These are phyloP conservation scores for Thymus mandschuricus DNA, from an alignment of 257 asterid genomes.

Conservation along the genomic window DNA sequence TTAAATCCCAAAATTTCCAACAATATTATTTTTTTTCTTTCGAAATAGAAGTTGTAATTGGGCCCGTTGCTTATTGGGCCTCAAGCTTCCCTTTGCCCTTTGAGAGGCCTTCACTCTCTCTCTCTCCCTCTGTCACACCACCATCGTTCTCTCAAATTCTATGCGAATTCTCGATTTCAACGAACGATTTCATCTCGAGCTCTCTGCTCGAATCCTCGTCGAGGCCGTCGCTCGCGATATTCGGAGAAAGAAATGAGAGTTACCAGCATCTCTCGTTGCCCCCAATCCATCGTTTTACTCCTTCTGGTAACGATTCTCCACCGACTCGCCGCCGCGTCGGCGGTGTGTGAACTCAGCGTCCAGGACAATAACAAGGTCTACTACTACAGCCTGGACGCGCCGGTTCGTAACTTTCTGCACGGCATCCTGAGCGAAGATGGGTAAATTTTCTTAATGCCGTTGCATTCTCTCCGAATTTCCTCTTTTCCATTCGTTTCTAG, in stretches of 20 bases:
- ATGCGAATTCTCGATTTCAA: conserved; percentile 34
- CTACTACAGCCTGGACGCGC: conserved; percentile 62
- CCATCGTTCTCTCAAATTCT: conserved; percentile 1
- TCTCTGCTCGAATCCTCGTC: conserved; percentile 10
- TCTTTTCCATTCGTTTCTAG: neutral
- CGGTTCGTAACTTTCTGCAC: conserved; percentile 69
- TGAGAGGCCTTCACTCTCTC: neutral
- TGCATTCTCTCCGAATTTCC: neutral
- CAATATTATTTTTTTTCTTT: too few species aligned
- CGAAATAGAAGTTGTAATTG: too few species aligned
- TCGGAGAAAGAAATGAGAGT: conserved; percentile 50
- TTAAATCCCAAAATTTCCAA: too few species aligned
- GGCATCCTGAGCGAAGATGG: conserved; percentile 98
- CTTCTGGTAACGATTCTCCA: conserved; percentile 43
- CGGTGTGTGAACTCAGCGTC: conserved; percentile 71
- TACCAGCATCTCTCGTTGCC: conserved; percentile 30
- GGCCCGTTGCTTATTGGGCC: neutral
- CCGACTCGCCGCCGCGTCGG: conserved; percentile 50
- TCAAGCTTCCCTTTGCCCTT: neutral
- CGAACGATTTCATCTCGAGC: conserved; percentile 21
- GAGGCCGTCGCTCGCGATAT: conserved; percentile 32
- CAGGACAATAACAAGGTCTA: conserved; percentile 64
- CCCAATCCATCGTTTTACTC: conserved; percentile 33
- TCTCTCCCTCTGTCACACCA: too few species aligned
- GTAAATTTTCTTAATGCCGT: conserved; percentile 44